Conservation (phyloP, 306 rosid genomes). For the Comarum palustre region DNA sequence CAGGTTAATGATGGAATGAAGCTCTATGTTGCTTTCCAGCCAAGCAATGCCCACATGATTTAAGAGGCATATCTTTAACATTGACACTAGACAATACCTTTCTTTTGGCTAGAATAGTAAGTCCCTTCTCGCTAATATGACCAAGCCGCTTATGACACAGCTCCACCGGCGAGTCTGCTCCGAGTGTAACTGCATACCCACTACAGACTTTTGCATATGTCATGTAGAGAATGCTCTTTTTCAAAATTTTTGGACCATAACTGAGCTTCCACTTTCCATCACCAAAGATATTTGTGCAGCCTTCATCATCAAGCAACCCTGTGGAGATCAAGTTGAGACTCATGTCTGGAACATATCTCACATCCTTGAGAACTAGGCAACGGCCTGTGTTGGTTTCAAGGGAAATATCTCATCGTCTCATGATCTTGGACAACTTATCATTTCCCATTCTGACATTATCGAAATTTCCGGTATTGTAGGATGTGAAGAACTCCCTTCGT, state of each 20-base stretch:
- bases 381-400: not conserved
- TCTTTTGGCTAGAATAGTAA: not conserved
- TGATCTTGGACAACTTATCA: not conserved
- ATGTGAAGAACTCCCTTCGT: constrained; percentile 6
- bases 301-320: not conserved
- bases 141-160: not conserved
- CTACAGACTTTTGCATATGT: no score
- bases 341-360: constrained; percentile 14
- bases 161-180: no score
- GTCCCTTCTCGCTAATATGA: constrained; percentile 8
- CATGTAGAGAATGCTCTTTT: no score
- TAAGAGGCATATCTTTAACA: not conserved
- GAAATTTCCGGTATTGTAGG: not conserved
- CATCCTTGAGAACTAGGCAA: constrained; percentile 9
- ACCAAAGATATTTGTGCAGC: not conserved
- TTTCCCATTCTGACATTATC: constrained; percentile 12
- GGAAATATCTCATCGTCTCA: constrained; percentile 10
- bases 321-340: constrained; percentile 3
- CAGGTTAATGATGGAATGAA: no score
- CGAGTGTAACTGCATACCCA: no score
- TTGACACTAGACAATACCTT: not conserved
- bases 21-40: no score
- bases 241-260: no score
- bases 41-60: not conserved
- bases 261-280: constrained; percentile 7